Conservation (phyloP, 495 filamentous ascomycete genomes). For the Aeminium ludgeri region DNA sequence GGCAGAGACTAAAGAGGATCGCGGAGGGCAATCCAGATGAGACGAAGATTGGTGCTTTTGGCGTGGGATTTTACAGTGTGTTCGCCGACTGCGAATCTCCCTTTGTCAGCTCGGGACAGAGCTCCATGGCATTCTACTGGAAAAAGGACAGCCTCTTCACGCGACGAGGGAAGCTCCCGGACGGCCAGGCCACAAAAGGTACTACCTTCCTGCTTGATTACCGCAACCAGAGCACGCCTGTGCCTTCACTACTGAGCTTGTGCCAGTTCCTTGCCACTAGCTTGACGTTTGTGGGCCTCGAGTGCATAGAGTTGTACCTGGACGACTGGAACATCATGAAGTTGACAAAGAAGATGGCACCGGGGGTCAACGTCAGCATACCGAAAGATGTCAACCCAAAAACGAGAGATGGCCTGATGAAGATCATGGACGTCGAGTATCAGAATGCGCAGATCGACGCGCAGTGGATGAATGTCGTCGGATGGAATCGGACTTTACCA, state of each 20-base stretch:
- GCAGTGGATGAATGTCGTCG: slow-evolving; percentile 72
- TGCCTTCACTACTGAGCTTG: slow-evolving; percentile 70
- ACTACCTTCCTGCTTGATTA: slow-evolving; percentile 91
- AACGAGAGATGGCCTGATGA: slow-evolving; percentile 75
- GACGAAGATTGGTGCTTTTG: slow-evolving; percentile 96
- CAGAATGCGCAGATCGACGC: slow-evolving; percentile 84
- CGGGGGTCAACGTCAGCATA: slow-evolving; percentile 50
- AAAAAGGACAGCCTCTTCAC: slow-evolving; percentile 90
- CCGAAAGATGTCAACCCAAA: slow-evolving; percentile 64
- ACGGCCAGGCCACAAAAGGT: slow-evolving; percentile 39
- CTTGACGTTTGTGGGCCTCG: slow-evolving; percentile 82
- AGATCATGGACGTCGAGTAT: slow-evolving; percentile 50
- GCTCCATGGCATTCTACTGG: slow-evolving; percentile 99
- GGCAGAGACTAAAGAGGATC: slow-evolving; percentile 85
- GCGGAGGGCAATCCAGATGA: slow-evolving; percentile 97
- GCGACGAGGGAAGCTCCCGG: slow-evolving; percentile 52
- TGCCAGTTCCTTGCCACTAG: slow-evolving; percentile 87
- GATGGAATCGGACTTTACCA: slow-evolving; percentile 40
- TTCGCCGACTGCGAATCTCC: slow-evolving; percentile 97
- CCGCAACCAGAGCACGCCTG: slow-evolving; percentile 63
- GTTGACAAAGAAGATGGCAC: slow-evolving; percentile 69
- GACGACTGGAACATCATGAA: slow-evolving; percentile 68
- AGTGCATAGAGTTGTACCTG: slow-evolving; percentile 75
- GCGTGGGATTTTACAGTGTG: slow-evolving; percentile 96
- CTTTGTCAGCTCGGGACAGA: slow-evolving; percentile 75